Evolutionary conservation across 2,329 filamentous ascomycete genomes (phyloP), one percentile per base, ranked within the genome.

Genomic region (Chrysoporthe deuterocubensis): DNA sequence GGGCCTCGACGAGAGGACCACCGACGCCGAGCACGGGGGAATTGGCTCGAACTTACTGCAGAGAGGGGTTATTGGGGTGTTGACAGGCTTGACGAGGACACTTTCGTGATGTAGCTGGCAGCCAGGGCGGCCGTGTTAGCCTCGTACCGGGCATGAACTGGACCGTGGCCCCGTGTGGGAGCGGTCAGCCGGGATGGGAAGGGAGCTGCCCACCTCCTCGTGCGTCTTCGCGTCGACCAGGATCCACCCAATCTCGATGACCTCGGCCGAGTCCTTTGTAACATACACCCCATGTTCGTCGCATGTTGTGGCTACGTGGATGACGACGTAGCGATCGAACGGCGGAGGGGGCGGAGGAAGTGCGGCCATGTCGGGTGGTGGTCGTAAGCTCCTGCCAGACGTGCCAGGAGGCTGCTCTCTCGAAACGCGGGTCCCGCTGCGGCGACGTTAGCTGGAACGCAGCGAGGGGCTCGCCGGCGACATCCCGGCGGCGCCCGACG

Each of bases 271-370:
- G 82, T 99, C 96, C 83, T 98, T 98, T 69, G 96, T 99, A 69
- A 99, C 96, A 81, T 99, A 99, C 73, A 99, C 96, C 71, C 96
- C 96, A 82, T 99, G 96, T 81, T 99, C 96, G 81, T 99, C 96
- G 82, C 96, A 99, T 74, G 96, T 99, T 46, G 96, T 99, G 72
- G 96, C 96, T 77, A 98, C 95, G 81, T 99, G 96, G 79, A 98
- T 97, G 77, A 99, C 93, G 73, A 97, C 92, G 82, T 97, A 99
- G 80, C 95, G 92, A 84, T 99, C 96, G 81, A 97, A 88, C 82
- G 91, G 91, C 74, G 90, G 86, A 74, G 88, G 87, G 62, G 84
- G 84, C 78, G 78, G 77, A 74, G 83, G 82, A 70, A 82, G 81
- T 70, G 79, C 80, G 66, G 82, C 81, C 79, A 85, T 85, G n/a